Evolutionary conservation across 1,284 basidiomycete genomes (phyloP), one percentile per base, ranked within the genome.

Genomic region (Porogramme epimiltina): DNA sequence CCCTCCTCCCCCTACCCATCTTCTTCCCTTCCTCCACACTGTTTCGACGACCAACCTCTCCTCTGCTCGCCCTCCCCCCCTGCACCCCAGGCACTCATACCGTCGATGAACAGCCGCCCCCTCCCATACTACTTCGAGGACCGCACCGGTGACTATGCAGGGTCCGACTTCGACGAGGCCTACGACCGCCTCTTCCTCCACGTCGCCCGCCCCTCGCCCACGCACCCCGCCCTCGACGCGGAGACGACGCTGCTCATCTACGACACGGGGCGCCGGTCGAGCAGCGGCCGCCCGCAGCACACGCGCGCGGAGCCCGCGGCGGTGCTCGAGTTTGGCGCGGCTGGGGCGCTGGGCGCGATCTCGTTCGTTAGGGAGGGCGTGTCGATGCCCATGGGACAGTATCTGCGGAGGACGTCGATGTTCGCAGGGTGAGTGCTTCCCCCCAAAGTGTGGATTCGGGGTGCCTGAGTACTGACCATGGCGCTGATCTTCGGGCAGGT

Each of bases 141-240:
- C 71, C 80, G 85, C 44, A 84, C 85, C 0, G 85, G 82, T n/a
- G 67, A 72, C 16, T 70, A 78, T 54, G 70, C 73, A 11, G 68
- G 70, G 42, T 78, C 84, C 0, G 85, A 88, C 70, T 87, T 82
- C 58, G 84, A 89, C 62, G 86, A 89, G 60, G 79, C 87, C 58
- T 89, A 89, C 63, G 86, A 89, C 68, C 80, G 86, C 49, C 69
- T 81, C 58, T 89, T 86, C 70, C 77, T 86, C 51, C 84, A 82
- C 51, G 74, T 87, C 39, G 67, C 75, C 4, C 75, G 76, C 2
- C 66, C 72, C 18, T 57, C 50, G 4, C 65, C 50, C n/a, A 11
- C 43, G 13, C 54, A 51, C 19, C 24, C 42, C 19, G 38, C 47
- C n/a, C 47, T 47, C 38, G 43, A 40, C 19, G 23, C 56, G 10